Evolutionary conservation across 805 yeast genomes (phyloP).

Genomic region (Millerozyma miso): DNA sequence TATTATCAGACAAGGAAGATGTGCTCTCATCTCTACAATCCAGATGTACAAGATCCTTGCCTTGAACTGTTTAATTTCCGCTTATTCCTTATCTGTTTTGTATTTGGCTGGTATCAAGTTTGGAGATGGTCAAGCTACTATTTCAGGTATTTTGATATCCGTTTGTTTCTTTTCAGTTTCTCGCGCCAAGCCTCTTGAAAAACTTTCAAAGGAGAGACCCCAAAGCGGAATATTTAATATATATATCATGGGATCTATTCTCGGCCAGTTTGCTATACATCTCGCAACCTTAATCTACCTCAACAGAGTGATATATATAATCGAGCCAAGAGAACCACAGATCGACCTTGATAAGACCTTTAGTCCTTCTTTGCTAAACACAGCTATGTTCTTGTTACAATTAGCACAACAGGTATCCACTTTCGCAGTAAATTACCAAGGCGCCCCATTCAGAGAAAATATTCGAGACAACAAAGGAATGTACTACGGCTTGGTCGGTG

Average conservation of each 20-base stretch:
- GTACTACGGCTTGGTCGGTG: slow-evolving; percentile 93
- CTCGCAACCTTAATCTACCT: slow-evolving; percentile 77
- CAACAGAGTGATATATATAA: slow-evolving; percentile 72
- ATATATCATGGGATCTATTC: slow-evolving; percentile 95
- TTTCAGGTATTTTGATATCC: slow-evolving; percentile 86
- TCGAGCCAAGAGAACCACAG: slow-evolving; percentile 91
- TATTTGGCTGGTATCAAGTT: slow-evolving; percentile 96
- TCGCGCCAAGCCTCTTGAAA: slow-evolving; percentile 85
- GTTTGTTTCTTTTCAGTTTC: slow-evolving; percentile 95
- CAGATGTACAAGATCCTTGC: slow-evolving; percentile 99
- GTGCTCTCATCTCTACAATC: slow-evolving; percentile 94
- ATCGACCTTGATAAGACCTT: slow-evolving; percentile 87
- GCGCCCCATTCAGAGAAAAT: slow-evolving; percentile 92
- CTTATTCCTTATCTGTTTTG: slow-evolving; percentile 89
- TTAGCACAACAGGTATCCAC: slow-evolving; percentile 96
- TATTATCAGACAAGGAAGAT: slow-evolving; percentile 95
- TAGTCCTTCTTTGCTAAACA: slow-evolving; percentile 84
- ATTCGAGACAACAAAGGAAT: slow-evolving; percentile 89
- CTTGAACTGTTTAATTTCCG: slow-evolving; percentile 92
- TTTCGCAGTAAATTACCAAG: slow-evolving; percentile 96
- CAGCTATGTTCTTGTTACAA: slow-evolving; percentile 92
- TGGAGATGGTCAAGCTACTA: slow-evolving; percentile 97
- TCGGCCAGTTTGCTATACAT: slow-evolving; percentile 95
- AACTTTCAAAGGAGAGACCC: slow-evolving; percentile 89
- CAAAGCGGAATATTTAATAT: slow-evolving; percentile 94